A percentile compares a stretch with the other conserved stretches of the same genome.
phyloP scores from a whole-genome alignment of 2,329 filamentous ascomycete species.

The Dothideomycetidae sp. region DNA sequence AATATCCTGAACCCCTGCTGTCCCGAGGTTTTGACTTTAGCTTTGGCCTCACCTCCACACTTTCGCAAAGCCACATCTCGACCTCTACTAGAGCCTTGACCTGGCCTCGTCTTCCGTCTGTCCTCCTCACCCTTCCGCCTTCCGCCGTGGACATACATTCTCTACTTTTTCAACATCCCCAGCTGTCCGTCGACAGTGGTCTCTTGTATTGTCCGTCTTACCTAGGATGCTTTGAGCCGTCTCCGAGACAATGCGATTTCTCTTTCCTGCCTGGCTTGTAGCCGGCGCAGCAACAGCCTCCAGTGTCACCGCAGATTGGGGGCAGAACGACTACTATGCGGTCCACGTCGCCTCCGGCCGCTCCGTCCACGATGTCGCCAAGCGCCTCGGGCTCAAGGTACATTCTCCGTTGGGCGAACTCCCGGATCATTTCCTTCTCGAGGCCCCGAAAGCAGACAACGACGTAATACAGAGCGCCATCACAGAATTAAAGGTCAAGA shows the following conservation, averaged over 20 bases:
- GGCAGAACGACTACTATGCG: conserved; percentile 81
- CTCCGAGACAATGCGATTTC: not conserved
- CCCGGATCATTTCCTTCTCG: conserved; percentile 72
- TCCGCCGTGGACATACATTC: too few relatives aligned
- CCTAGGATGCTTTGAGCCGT: too few relatives aligned
- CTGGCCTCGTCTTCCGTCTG: too few relatives aligned
- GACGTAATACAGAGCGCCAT: conserved; percentile 36
- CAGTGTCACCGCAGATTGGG: conserved; percentile 35
- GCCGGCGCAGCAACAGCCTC: conserved; percentile 6
- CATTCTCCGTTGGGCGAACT: conserved; percentile 71
- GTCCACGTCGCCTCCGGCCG: conserved; percentile 59
- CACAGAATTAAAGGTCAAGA: conserved; percentile 40
- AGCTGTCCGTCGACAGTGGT: too few relatives aligned
- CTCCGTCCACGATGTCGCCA: conserved; percentile 55
- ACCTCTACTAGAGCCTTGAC: too few relatives aligned
- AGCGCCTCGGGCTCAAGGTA: conserved; percentile 58
- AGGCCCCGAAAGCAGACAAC: conserved; percentile 45
- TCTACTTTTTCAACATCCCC: too few relatives aligned
- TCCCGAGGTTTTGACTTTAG: too few relatives aligned
- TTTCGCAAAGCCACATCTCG: too few relatives aligned
- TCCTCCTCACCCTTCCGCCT: too few relatives aligned
- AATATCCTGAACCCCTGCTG: too few relatives aligned
- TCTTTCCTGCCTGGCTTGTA: conserved; percentile 3
- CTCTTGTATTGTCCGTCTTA: too few relatives aligned
- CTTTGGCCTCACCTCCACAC: too few relatives aligned